Base-by-base conservation (phyloP, 2,329 filamentous ascomycete genomes). In the Tolypocladium endophyticum region DNA sequence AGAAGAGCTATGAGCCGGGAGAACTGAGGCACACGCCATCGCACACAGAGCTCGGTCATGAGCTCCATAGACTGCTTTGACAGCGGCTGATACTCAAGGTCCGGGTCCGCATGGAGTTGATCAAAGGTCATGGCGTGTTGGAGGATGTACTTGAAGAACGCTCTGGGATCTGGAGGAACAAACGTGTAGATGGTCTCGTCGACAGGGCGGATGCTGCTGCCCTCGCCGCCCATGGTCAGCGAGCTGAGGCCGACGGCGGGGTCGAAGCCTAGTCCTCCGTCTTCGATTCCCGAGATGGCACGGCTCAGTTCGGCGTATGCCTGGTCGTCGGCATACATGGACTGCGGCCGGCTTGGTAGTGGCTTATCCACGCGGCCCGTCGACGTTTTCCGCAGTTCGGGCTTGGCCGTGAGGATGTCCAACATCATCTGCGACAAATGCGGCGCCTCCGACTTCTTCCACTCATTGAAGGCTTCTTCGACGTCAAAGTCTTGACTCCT, bases 371-470 rank as follows among this genome's bases (percentile, higher is more conserved):
- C 76, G 36, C 78, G 77, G 20, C 79, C 79, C 1, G 87, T 83
- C 4, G 88, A 87, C 63, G 83, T 87, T 70, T 92, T 95, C 56
- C 91, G 88, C 58, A 97, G 79, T 64, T 93, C 89, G 4, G 92
- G 93, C 66, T 90, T 91, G 7, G 88, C 88, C 62, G 89, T 91
- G 47, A 97, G 79, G 63, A 99, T 90, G 43, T 92, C 89, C 67
- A 96, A 81, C 81, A 99, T 94, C 85, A 97, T 92, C 66, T 94
- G 89, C 7, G 92, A 94, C 50, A 99, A 77, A 66, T 96, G 90
- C 16, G 89, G 88, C 3, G 84, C 83, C 72, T 99, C 94, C n/a
- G 86, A 84, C 70, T 90, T 93, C 72, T 92, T 95, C 94, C 94
- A 99, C 52, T 85, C 79, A 64, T 92, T 86, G 70, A 92, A 99